phyloP scores from a whole-genome alignment of 2,329 filamentous ascomycete genomes.

The Calcarisporium arbuscula region DNA sequence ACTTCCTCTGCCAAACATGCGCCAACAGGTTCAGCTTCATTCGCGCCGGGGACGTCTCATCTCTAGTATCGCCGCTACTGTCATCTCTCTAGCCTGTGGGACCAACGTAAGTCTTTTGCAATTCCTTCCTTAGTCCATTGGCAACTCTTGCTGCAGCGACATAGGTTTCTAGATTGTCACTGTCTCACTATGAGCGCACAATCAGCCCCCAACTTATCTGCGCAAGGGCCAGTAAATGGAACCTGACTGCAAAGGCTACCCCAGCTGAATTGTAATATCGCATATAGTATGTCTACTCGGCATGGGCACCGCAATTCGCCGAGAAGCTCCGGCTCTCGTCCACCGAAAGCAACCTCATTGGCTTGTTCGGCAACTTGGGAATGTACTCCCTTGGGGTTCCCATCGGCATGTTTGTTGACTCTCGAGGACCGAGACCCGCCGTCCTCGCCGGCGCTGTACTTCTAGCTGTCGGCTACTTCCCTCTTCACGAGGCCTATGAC shows the following conservation, averaged over 20 bases:
- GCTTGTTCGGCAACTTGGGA: conserved; percentile 76
- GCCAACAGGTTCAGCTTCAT: conserved; percentile 7
- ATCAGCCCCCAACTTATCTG: too few species aligned
- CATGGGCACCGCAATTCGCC: conserved; percentile 95
- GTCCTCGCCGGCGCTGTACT: conserved; percentile 68
- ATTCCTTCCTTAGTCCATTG: too few species aligned
- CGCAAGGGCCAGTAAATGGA: too few species aligned
- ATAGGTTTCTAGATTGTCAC: too few species aligned
- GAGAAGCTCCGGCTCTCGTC: conserved; percentile 79
- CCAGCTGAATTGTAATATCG: conserved; percentile 7
- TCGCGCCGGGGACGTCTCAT: conserved; percentile 52
- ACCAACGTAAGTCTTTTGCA: conserved; percentile 89
- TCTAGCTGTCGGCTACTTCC: conserved; percentile 77
- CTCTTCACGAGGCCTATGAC: conserved; percentile 73
- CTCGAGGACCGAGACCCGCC: conserved; percentile 70
- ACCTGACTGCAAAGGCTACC: conserved; percentile 3
- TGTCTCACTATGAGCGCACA: conserved; percentile 3
- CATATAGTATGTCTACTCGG: conserved; percentile 87
- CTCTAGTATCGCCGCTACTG: conserved; percentile 78
- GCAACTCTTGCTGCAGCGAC: too few species aligned
- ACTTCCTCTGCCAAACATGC: conserved; percentile 4
- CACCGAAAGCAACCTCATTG: conserved; percentile 90
- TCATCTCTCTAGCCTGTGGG: conserved; percentile 82
- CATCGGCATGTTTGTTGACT: conserved; percentile 80
- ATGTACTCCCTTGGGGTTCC: conserved; percentile 93